These are phyloP conservation scores for Mucuna pruriens DNA, from an alignment of 306 rosid genomes.

Conservation along the genomic window DNA sequence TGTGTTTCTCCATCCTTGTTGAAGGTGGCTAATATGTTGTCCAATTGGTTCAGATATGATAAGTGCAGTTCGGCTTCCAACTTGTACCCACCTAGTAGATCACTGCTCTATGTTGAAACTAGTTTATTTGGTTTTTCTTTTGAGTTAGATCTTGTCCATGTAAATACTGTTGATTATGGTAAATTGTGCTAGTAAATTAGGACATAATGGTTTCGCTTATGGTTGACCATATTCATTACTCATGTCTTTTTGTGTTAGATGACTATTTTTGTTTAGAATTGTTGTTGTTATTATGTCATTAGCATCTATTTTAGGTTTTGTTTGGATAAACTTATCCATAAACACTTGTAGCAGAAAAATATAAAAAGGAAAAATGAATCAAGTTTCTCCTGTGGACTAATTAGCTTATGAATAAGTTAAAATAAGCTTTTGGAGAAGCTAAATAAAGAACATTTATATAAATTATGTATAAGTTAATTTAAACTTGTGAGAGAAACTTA, in stretches of 20 bases:
- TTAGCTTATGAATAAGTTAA: too few species aligned
- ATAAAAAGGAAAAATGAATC: too few species aligned
- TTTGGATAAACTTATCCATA: too few species aligned
- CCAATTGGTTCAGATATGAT: constrained; percentile 26
- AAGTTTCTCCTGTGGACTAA: too few species aligned
- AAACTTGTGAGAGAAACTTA: too few species aligned
- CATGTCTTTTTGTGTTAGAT: constrained; percentile 1
- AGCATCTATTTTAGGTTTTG: background rate
- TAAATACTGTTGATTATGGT: constrained; percentile 20
- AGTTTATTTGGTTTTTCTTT: background rate
- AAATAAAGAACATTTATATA: too few species aligned
- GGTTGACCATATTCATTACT: background rate
- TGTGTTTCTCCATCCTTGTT: constrained; percentile 22
- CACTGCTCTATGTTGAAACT: background rate
- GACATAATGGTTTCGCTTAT: constrained; percentile 25
- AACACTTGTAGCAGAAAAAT: too few species aligned
- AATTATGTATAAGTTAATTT: too few species aligned
- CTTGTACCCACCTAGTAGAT: constrained; percentile 13
- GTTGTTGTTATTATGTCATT: background rate
- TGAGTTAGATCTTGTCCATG: constrained; percentile 7
- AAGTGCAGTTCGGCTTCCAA: constrained; percentile 11
- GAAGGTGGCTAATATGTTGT: constrained; percentile 15
- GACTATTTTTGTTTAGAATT: constrained; percentile 2
- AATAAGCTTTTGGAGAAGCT: too few species aligned
- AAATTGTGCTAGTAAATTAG: constrained; percentile 14